phyloP scores from a whole-genome alignment of 2,329 filamentous ascomycete genomes.

The Epichloe scottii region DNA sequence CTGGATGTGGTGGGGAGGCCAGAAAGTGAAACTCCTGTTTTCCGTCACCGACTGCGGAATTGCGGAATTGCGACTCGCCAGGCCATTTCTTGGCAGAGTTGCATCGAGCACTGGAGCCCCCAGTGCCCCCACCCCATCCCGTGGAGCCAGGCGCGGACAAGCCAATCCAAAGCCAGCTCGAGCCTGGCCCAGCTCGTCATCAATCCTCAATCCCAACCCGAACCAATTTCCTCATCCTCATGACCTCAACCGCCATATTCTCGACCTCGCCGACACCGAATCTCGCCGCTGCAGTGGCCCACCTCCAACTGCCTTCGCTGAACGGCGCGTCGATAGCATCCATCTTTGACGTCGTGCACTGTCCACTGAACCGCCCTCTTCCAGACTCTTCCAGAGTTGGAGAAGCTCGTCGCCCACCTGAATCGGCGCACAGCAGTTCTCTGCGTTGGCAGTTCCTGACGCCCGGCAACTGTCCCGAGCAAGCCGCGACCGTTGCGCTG shows the following conservation, averaged over 20 bases:
- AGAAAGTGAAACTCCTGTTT: no score
- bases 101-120: no score
- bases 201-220: neutral
- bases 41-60: no score
- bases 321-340: neutral
- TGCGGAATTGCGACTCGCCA: no score
- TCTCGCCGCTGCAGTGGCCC: neutral
- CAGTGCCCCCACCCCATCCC: no score
- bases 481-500: neutral
- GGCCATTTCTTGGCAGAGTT: no score
- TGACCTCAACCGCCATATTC: neutral
- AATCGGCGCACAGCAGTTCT: neutral
- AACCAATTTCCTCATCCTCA: neutral
- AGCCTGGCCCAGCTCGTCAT: constrained; percentile 1
- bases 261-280: neutral
- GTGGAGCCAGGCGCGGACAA: no score
- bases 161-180: no score
- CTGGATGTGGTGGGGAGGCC: neutral
- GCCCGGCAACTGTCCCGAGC: neutral
- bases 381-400: no score
- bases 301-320: neutral
- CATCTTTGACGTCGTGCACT: neutral
- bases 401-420: no score
- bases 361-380: no score
- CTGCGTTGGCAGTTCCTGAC: neutral